Evolutionary conservation across 345 rosid genomes (phyloP).

Genomic region (Euphorbia pulcherrima): DNA sequence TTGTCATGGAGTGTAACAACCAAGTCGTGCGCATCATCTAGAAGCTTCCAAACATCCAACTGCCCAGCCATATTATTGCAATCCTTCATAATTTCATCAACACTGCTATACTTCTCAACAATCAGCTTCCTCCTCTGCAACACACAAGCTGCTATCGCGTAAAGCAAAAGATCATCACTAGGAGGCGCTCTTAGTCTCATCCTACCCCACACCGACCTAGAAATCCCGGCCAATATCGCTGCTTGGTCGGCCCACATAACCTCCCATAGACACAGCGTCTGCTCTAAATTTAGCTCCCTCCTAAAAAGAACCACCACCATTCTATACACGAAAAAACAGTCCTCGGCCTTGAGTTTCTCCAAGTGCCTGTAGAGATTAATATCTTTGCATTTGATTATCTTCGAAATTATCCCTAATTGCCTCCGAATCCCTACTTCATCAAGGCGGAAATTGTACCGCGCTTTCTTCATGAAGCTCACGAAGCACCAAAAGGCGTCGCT

Average conservation of each 20-base stretch:
- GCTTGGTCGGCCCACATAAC: slow-evolving; percentile 98
- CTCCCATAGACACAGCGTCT: slow-evolving; percentile 92
- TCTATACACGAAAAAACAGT: slow-evolving; percentile 89
- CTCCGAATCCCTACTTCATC: slow-evolving; percentile 91
- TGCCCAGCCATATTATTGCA: slow-evolving; percentile 92
- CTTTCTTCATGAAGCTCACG: slow-evolving; percentile 89
- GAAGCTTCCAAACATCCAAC: slow-evolving; percentile 92
- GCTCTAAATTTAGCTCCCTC: slow-evolving; percentile 75
- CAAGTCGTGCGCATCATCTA: slow-evolving; percentile 90
- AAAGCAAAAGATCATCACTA: slow-evolving; percentile 78
- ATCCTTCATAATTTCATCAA: slow-evolving; percentile 93
- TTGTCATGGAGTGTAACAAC: slow-evolving; percentile 78
- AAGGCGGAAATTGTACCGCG: slow-evolving; percentile 83
- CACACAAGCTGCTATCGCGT: slow-evolving; percentile 91
- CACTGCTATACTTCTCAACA: slow-evolving; percentile 80
- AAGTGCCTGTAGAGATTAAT: slow-evolving; percentile 70
- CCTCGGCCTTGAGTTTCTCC: slow-evolving; percentile 87
- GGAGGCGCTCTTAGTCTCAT: slow-evolving; percentile 86
- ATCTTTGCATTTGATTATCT: slow-evolving; percentile 82
- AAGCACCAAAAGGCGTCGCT: slow-evolving; percentile 90
- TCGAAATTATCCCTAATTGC: slow-evolving; percentile 72
- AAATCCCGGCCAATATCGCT: slow-evolving; percentile 70
- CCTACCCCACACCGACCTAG: slow-evolving; percentile 78
- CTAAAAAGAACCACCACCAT: slow-evolving; percentile 93
- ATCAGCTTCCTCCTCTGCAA: slow-evolving; percentile 88